Base-by-base conservation (phyloP, 2,329 filamentous ascomycete genomes). In the Trichothecium roseum region DNA sequence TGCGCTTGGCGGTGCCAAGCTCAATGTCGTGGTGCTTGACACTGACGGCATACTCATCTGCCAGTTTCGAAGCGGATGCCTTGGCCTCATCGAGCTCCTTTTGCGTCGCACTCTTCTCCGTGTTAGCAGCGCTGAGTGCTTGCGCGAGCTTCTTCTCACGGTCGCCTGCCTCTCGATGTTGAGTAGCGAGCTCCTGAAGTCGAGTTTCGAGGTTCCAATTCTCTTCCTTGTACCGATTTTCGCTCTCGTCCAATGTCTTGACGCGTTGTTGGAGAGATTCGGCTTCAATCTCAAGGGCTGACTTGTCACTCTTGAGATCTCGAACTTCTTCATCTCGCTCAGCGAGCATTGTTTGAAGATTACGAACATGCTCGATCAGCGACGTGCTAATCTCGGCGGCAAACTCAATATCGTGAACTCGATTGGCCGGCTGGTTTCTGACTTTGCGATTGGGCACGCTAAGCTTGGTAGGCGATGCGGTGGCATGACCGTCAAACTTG, bases 311-410 rank as follows among this genome's bases (percentile, higher is more conserved):
- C 46, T 82, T 82, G 42, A 79, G 68, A 14, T 78, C 71, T 55
- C 84, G 88, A 45, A 95, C 64, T 32, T 85, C 72, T 35, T 94
- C 88, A 43, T 98, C 91, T 45, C 86, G 84, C 60, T 96, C 87
- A 1, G 81, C 74, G 9, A 98, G 70, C 13, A 94, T 68, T 3
- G 79, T 72, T 57, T 98, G 91, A 37, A 98, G 63, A 53, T 91
- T 87, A 42, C 91, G 81, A 34, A 98, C 84, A 61, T 96, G 91
- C n/a, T 83, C 79, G 35, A 98, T 80, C 35, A 98, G 69, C 2
- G 87, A 94, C 5, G 86, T 94, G 52, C 87, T 95, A 50, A 98
- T 95, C 54, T 98, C 89, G 34, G 91, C 88, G n/a, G 89, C 91
- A 52, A 98, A 94, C 49, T 95, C 87, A 52, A 98, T 94, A 52